Evolutionary conservation across 345 rosid species (phyloP).

Genomic region (Sisymbrium irio): DNA sequence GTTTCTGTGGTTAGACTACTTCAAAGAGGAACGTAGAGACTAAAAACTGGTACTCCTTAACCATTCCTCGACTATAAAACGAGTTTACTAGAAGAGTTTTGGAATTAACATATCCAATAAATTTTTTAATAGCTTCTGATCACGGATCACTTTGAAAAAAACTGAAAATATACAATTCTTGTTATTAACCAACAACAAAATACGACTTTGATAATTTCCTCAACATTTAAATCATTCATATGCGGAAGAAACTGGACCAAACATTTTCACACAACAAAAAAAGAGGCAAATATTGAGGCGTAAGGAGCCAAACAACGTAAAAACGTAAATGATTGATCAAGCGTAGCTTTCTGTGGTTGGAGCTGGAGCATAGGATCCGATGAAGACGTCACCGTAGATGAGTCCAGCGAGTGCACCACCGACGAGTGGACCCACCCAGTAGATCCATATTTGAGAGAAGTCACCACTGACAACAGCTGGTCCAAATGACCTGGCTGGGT

Average conservation of each 20-base stretch:
- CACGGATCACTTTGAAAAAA: neutral
- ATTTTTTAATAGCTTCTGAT: neutral
- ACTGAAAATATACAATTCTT: neutral
- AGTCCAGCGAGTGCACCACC: conserved; percentile 89
- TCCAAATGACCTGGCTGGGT: conserved; percentile 85
- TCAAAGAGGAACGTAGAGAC: neutral
- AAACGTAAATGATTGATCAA: conserved; percentile 12
- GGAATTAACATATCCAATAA: neutral
- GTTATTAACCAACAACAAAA: conserved; percentile 2
- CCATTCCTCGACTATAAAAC: neutral
- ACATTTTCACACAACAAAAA: conserved; percentile 7
- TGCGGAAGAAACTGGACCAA: conserved; percentile 15
- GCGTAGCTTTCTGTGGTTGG: conserved; percentile 25
- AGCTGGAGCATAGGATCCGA: conserved; percentile 48
- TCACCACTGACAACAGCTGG: conserved; percentile 80
- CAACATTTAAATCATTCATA: neutral
- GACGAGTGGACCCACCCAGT: conserved; percentile 77
- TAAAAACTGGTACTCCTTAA: neutral
- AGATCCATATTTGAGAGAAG: conserved; percentile 67
- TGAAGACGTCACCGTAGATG: conserved; percentile 67
- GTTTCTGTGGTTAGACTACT: neutral
- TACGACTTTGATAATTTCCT: neutral
- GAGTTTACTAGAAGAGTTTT: neutral
- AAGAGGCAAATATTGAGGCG: neutral
- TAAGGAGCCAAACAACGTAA: neutral